A percentile compares a stretch with the other conserved stretches of the same genome.
These are phyloP conservation scores for Fusarium albosuccineum DNA, from an alignment of 2,329 filamentous ascomycete species.

Conservation along the genomic window DNA sequence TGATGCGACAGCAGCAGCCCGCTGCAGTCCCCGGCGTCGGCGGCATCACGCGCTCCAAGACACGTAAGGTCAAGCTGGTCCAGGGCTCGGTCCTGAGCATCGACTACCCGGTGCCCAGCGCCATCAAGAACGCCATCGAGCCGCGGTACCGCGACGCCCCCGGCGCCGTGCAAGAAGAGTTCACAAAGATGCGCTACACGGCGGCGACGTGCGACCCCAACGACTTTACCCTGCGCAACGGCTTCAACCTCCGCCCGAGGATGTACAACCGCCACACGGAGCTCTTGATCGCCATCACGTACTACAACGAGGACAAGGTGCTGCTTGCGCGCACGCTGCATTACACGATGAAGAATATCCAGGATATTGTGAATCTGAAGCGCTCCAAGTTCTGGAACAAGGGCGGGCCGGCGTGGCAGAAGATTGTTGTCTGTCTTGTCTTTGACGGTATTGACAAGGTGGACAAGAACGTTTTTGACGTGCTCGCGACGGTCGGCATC, in stretches of 20 bases:
- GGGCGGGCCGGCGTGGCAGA: constrained; percentile 44
- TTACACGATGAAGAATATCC: constrained; percentile 43
- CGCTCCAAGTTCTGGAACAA: constrained; percentile 46
- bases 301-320: constrained; percentile 47
- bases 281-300: constrained; percentile 43
- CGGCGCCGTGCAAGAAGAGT: constrained; percentile 39
- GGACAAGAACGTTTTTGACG: constrained; percentile 45
- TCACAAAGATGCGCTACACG: constrained; percentile 45
- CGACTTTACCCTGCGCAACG: constrained; percentile 43
- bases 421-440: constrained; percentile 44
- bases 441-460: constrained; percentile 45
- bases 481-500: constrained; percentile 42
- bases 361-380: constrained; percentile 44
- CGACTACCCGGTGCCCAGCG: constrained; percentile 44
- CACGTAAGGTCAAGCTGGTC: constrained; percentile 44
- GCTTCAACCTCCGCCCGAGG: constrained; percentile 43
- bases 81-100: constrained; percentile 45
- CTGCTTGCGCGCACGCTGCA: constrained; percentile 43
- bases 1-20: constrained; percentile 41
- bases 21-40: background rate
- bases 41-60: constrained; percentile 41
- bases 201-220: constrained; percentile 45
- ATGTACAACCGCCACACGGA: constrained; percentile 46
- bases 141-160: constrained; percentile 37
- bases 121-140: constrained; percentile 44